Percentiles rank a stretch among this genome's conserved stretches.
phyloP scores from a whole-genome alignment of 2,329 filamentous ascomycete species.

The Cladosporium sp. region DNA sequence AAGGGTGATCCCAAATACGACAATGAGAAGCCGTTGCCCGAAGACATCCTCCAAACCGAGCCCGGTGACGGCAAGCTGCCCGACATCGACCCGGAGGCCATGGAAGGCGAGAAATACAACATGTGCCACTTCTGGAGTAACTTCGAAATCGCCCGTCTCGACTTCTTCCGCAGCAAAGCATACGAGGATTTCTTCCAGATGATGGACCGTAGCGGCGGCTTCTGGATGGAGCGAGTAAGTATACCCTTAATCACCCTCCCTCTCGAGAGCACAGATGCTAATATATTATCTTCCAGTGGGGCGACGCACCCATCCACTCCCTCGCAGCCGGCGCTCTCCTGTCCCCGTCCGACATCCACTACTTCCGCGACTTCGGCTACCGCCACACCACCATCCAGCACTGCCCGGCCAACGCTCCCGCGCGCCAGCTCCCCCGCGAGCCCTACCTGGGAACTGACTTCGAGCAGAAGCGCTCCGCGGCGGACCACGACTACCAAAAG shows the following conservation, averaged over 20 bases:
- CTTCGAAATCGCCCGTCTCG: slow-evolving; percentile 91
- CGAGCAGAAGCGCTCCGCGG: slow-evolving; percentile 64
- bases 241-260: neutral
- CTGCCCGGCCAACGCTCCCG: slow-evolving; percentile 91
- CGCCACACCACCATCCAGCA: slow-evolving; percentile 98
- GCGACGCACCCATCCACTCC: slow-evolving; percentile 96
- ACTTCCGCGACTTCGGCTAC: slow-evolving; percentile 98
- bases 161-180: slow-evolving; percentile 95
- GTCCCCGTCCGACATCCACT: slow-evolving; percentile 80
- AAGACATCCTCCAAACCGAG: slow-evolving; percentile 76
- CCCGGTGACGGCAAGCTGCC: slow-evolving; percentile 66
- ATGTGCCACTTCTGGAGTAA: slow-evolving; percentile 99
- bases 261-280: slow-evolving; percentile 28
- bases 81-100: slow-evolving; percentile 82
- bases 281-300: slow-evolving; percentile 65
- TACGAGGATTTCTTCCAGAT: slow-evolving; percentile 98
- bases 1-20: slow-evolving; percentile 58
- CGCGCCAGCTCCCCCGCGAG: slow-evolving; percentile 73
- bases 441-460: slow-evolving; percentile 57
- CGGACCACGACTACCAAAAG: slow-evolving; percentile 51
- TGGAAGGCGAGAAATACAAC: slow-evolving; percentile 98
- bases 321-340: slow-evolving; percentile 88
- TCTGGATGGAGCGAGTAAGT: slow-evolving; percentile 96
- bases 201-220: slow-evolving; percentile 97
- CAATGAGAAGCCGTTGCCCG: slow-evolving; percentile 64